Evolutionary conservation across 805 yeast species (phyloP).

Genomic region (Scheffersomyces stipitis): DNA sequence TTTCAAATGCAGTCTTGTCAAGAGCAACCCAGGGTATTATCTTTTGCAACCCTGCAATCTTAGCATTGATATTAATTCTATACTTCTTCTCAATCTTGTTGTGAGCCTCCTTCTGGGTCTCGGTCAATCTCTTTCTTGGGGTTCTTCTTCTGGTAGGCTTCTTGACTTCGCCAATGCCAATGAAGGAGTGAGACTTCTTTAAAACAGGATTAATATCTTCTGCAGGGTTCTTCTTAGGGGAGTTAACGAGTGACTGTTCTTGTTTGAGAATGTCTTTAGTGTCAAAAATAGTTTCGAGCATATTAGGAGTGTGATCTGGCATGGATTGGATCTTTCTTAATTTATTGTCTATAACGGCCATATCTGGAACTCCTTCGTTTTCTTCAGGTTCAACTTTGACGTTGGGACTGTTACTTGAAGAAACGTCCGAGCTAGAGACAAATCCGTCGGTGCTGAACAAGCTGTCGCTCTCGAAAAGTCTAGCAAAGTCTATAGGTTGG

Average conservation of each 20-base stretch:
- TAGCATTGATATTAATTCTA: slow-evolving; percentile 69
- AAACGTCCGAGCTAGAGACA: slow-evolving; percentile 10
- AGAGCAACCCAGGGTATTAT: slow-evolving; percentile 67
- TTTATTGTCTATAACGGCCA: slow-evolving; percentile 14
- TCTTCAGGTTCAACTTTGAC: slow-evolving; percentile 2
- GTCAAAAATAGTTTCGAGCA: slow-evolving; percentile 27
- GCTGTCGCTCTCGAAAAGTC: slow-evolving; percentile 7
- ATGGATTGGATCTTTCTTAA: slow-evolving; percentile 14
- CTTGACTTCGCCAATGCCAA: neutral
- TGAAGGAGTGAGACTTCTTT: neutral
- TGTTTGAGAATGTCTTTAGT: slow-evolving; percentile 27
- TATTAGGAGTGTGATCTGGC: slow-evolving; percentile 20
- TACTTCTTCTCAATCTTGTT: slow-evolving; percentile 71
- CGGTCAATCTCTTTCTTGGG: slow-evolving; percentile 55
- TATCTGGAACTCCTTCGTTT: slow-evolving; percentile 3
- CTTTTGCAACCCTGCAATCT: slow-evolving; percentile 65
- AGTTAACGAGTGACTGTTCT: slow-evolving; percentile 2
- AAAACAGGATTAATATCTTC: neutral
- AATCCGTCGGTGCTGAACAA: slow-evolving; percentile 8
- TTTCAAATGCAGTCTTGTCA: slow-evolving; percentile 63
- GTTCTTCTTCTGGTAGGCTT: slow-evolving; percentile 36
- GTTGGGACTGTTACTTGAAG: slow-evolving; percentile 3
- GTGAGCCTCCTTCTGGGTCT: slow-evolving; percentile 67
- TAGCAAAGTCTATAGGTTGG: slow-evolving; percentile 1
- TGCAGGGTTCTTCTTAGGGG: slow-evolving; percentile 1